Evolutionary conservation across 805 yeast species (phyloP), one percentile per base, ranked within the genome.

Genomic region (Saturnispora hagleri): DNA sequence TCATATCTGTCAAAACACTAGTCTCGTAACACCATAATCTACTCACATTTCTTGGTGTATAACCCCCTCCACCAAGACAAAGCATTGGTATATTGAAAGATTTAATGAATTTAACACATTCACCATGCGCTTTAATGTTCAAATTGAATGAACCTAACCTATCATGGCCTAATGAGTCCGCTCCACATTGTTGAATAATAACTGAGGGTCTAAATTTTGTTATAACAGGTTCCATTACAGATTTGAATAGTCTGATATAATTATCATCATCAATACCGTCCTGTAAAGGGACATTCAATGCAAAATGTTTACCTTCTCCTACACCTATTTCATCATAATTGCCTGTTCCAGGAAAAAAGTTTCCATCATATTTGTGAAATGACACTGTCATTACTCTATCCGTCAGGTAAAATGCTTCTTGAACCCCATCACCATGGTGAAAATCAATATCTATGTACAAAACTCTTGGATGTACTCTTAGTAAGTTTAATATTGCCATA

Each of bases 371-470:
- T 69, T 89, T 91, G 74, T 90, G 98, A 75, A 90, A 90, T 10
- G 95, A 85, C 59, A 90, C 90, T 1, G 97, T 90, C 97, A 90
- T 89, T 45, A 90, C 98, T 54, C 98, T 73, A 67, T 90, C 98
- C 2, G 97, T 87, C 17, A 93, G 80, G 70, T 91, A 87, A 63
- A 91, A 91, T 1, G 97, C 97, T 68, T 91, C 98, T 67, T 91
- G 96, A 18, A 91, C 98, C 57, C 98, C 98, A 68, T 91, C 98
- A 44, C 98, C 98, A 64, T 91, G 98, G 67, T 91, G 98, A 13
- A 91, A 79, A 67, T 91, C 98, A 52, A 89, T 90, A 68, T 91
- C 98, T 51, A 91, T 86, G 66, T 91, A 91, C 64, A 91, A 73
- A 7, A 91, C 97, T 57, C 98, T 77, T 42, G 96, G 93, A 68